Conservation (phyloP, 495 filamentous ascomycete species). For the Penicillium crystallinum region DNA sequence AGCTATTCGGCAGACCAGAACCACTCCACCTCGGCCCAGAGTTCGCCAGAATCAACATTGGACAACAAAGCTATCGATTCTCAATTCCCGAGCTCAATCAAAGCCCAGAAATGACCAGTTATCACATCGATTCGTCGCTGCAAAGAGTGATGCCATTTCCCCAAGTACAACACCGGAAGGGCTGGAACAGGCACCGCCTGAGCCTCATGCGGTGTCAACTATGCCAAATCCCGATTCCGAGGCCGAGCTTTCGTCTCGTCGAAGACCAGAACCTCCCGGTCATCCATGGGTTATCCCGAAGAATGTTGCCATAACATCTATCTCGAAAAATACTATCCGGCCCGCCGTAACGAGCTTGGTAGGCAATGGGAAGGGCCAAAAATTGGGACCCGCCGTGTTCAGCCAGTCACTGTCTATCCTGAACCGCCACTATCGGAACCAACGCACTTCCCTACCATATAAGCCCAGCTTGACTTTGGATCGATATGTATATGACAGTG, state of each 20-base stretch:
- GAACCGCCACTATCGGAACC: conserved; percentile 21
- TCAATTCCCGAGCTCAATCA: conserved; percentile 6
- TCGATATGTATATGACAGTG: conserved; percentile 32
- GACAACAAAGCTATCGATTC: conserved; percentile 14
- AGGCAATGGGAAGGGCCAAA: conserved; percentile 11
- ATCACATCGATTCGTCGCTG: not conserved
- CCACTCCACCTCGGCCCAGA: conserved; percentile 19
- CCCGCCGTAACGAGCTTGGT: conserved; percentile 39
- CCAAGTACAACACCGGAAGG: not conserved
- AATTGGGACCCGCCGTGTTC: conserved; percentile 19
- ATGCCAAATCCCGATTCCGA: not conserved
- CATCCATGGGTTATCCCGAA: conserved; percentile 36
- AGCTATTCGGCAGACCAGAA: conserved; percentile 47
- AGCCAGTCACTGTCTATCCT: conserved; percentile 25
- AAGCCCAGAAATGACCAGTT: conserved; percentile 3
- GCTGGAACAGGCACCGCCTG: conserved; percentile 1
- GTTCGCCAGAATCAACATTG: conserved; percentile 20
- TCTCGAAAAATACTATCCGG: conserved; percentile 28
- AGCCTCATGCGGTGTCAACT: not conserved
- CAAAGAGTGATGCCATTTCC: not conserved
- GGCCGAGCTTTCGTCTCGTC: not conserved
- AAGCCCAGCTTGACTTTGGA: conserved; percentile 30
- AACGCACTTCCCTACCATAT: conserved; percentile 6
- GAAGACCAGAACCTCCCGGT: conserved; percentile 19
- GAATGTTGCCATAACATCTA: conserved; percentile 30